Evolutionary conservation across 768 basidiomycete species (phyloP), one percentile per base, ranked within the genome.

Genomic region (Lanmaoa rubissima): DNA sequence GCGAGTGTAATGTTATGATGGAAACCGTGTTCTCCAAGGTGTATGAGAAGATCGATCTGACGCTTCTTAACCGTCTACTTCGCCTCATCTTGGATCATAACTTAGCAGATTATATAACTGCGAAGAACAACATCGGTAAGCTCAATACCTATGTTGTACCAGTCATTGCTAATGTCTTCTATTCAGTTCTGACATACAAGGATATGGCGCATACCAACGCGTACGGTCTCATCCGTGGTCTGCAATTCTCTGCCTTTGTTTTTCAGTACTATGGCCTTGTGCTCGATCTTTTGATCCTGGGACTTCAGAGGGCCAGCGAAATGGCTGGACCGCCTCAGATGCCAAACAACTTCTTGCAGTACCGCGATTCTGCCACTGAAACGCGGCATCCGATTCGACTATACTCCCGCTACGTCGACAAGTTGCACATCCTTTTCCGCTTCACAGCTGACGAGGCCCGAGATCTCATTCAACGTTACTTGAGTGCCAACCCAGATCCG

Each of bases 181-280:
- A 19, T 54, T 39, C 39, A 69, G 89, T 90, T 8, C 72, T 95
- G 65, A 96, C 94, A 0, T 96, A 95, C 78, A 96, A 96, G 77
- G 86, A 98, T 65, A 98, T 99, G 96, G 94, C 93, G 0, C 96
- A 99, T 68, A 93, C 94, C 51, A 98, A 99, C 62, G 94, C 92
- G 0, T 98, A 92, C 60, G 97, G 97, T 70, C 81, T 99, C 58
- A 98, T 98, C 60, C 90, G 97, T 60, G 97, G 97, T 57, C 82
- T 99, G 14, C 97, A 98, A 70, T 99, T 99, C 80, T 97, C 95
- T 5, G 90, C 92, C 38, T 99, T 98, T 72, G 94, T 99, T 66
- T 99, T 99, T 88, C 97, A 98, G 77, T 95, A 94, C 75, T 95
- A 98, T 68, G 96, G 96, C 48, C 82, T 98, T 31, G 92, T 98